Evolutionary conservation across 1,284 basidiomycete species (phyloP).

Genomic region (Blastosporella zonata): DNA sequence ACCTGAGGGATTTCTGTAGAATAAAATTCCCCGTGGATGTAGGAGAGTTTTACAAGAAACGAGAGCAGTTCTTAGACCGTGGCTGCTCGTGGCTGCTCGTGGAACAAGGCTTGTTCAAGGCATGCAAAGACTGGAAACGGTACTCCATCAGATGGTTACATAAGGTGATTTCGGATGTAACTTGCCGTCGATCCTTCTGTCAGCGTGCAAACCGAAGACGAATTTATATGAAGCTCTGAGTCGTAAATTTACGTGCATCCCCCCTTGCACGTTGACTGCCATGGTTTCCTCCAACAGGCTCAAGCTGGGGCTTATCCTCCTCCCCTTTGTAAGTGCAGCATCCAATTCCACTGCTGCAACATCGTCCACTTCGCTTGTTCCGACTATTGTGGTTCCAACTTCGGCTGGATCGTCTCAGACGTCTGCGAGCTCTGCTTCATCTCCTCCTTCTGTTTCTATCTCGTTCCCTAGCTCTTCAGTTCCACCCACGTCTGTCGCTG

Average conservation of each 20-base stretch:
- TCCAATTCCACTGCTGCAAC: background rate
- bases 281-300: constrained; percentile 14
- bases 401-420: constrained; percentile 1
- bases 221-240: background rate
- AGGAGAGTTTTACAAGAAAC: too few relatives aligned
- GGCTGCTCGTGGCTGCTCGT: too few relatives aligned
- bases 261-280: constrained; percentile 1
- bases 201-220: background rate
- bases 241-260: background rate
- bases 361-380: background rate
- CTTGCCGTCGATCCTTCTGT: background rate
- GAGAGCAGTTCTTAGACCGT: too few relatives aligned
- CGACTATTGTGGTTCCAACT: constrained; percentile 1
- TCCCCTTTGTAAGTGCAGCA: constrained; percentile 11
- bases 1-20: too few relatives aligned
- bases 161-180: background rate
- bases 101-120: too few relatives aligned
- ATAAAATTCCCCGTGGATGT: too few relatives aligned
- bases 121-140: too few relatives aligned
- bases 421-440: background rate
- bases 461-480: constrained; percentile 5
- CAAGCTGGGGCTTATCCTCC: constrained; percentile 13
- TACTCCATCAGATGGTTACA: background rate
- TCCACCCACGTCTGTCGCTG: background rate
- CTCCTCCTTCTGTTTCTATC: constrained; percentile 5